Percentiles rank a stretch among this genome's conserved stretches.
Evolutionary conservation across 192 early-diverging fungal species (phyloP).

Genomic region (Coemansia sp.): DNA sequence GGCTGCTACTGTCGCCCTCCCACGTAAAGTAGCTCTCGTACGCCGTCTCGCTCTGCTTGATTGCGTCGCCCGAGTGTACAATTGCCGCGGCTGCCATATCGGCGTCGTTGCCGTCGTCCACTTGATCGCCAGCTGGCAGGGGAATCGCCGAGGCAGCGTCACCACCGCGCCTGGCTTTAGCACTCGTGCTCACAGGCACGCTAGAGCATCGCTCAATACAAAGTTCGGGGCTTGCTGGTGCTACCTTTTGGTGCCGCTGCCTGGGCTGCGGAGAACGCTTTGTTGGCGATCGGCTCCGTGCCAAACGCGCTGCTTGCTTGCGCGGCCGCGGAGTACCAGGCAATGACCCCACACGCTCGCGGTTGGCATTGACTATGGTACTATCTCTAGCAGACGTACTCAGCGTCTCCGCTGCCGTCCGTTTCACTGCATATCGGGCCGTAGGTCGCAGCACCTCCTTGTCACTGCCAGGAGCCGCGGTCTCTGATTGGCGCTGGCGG

Average conservation of each 20-base stretch:
- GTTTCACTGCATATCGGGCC: constrained; percentile 15
- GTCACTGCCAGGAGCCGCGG: not conserved
- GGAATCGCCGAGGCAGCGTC: constrained; percentile 1
- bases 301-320: not conserved
- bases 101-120: not conserved
- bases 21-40: constrained; percentile 50
- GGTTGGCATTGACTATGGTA: constrained; percentile 43
- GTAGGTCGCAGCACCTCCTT: constrained; percentile 8
- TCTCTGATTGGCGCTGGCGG: not conserved
- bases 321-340: constrained; percentile 38
- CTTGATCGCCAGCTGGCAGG: constrained; percentile 3
- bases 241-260: constrained; percentile 7
- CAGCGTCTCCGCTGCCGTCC: constrained; percentile 4
- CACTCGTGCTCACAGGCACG: constrained; percentile 1
- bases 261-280: constrained; percentile 13
- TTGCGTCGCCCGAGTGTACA: constrained; percentile 48
- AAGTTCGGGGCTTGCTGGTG: not conserved
- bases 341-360: constrained; percentile 52
- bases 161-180: constrained; percentile 2
- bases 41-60: constrained; percentile 41
- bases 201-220: constrained; percentile 20
- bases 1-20: constrained; percentile 7
- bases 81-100: constrained; percentile 4
- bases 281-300: constrained; percentile 8
- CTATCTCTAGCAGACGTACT: constrained; percentile 25